phyloP scores from a whole-genome alignment of 163 green algal genomes.

The Scenedesmus sp. region DNA sequence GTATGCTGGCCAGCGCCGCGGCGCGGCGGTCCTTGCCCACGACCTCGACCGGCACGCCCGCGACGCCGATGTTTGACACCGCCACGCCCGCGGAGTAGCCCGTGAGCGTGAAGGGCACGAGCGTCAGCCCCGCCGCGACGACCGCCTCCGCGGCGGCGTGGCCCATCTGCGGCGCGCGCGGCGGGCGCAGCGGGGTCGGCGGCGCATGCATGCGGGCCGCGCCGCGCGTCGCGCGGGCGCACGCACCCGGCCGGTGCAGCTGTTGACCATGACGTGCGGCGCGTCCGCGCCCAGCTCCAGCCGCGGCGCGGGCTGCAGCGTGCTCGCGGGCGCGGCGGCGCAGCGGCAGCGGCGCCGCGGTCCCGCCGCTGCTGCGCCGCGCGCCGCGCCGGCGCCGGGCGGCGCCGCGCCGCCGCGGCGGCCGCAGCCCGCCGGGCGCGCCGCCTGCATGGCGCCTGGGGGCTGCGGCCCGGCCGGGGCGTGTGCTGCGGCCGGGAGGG shows the following conservation, averaged over 20 bases:
- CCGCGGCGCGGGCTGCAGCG: too few relatives aligned
- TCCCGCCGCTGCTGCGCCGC: too few relatives aligned
- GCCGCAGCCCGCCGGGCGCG: too few relatives aligned
- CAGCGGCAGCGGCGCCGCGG: too few relatives aligned
- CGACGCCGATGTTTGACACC: constrained; percentile 61
- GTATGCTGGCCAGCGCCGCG: constrained; percentile 65
- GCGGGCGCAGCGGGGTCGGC: neutral
- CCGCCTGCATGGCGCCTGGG: too few relatives aligned
- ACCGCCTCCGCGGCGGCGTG: constrained; percentile 85
- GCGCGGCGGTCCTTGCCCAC: constrained; percentile 73
- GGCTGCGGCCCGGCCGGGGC: too few relatives aligned
- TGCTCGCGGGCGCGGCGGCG: too few relatives aligned
- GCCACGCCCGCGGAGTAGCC: constrained; percentile 62
- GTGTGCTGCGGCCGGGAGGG: too few relatives aligned
- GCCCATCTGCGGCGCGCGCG: constrained; percentile 81
- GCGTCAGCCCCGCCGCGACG: constrained; percentile 75
- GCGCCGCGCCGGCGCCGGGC: too few relatives aligned
- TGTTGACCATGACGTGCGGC: constrained; percentile 88
- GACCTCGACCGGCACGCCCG: constrained; percentile 81
- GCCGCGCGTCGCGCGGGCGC: neutral
- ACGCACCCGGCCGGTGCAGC: constrained; percentile 83
- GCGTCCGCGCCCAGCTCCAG: too few relatives aligned
- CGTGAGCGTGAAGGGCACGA: constrained; percentile 86
- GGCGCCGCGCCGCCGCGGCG: too few relatives aligned
- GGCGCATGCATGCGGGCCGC: neutral